Evolutionary conservation across 805 yeast genomes (phyloP), one percentile per base, ranked within the genome.

Genomic region (Lachancea quebecensis): DNA sequence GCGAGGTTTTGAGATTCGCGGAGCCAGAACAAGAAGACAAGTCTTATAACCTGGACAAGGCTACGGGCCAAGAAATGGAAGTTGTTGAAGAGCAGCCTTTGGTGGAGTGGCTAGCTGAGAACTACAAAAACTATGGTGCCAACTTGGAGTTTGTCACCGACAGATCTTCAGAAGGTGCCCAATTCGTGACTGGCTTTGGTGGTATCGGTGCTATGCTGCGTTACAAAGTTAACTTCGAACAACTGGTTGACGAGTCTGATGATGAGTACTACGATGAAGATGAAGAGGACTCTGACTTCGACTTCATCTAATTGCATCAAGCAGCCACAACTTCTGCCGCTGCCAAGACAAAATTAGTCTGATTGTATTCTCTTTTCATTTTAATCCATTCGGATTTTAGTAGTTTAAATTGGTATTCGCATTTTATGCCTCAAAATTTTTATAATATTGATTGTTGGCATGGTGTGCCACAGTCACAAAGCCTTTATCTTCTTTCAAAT

Each of bases 21-120:
- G 69, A 75, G 53, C 95, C 95, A 48, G 79, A 74, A 29, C 76
- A 82, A 54, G 78, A 84, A 41, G 87, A 83, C 66, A 84, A 85
- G 64, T 73, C 83, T 7, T 85, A 82, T 67, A 75, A 85, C 57
- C 59, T 84, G 44, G 98, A 90, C 70, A 86, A 82, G 65, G 75
- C 73, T 44, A 85, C 95, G 33, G 99, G 98, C 44, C 73, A 80
- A 46, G 98, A 93, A 66, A 85, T 93, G 85, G 99, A 93, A 66
- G 70, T 85, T 44, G 78, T 85, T 33, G 81, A 81, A 43, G 98
- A 93, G 66, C 81, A 80, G 69, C 79, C 88, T 35, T 76, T 93
- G 58, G 77, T 93, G 54, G 99, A 93, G 71, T 93, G 99, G 99
- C 75, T 93, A 52, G 98, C 99, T 41, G 99, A 91, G 72, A 87